Evolutionary conservation across 2,329 filamentous ascomycete genomes (phyloP).

Genomic region (Arthrobotrys entomopaga): DNA sequence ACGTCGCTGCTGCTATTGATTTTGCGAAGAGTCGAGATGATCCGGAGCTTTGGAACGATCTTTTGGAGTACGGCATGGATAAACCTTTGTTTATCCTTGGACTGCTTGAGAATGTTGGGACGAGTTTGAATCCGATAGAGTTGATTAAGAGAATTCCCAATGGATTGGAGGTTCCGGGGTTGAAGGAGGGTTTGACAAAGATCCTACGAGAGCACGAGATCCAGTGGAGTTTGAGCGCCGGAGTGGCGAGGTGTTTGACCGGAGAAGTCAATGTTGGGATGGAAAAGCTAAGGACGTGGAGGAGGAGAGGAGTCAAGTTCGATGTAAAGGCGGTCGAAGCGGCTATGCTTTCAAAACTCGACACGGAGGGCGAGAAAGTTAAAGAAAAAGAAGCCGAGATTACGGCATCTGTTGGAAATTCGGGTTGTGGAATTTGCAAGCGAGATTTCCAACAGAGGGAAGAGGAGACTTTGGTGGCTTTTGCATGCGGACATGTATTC

Average conservation of each 20-base stretch:
- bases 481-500: conserved; percentile 83
- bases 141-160: conserved; percentile 91
- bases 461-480: conserved; percentile 78
- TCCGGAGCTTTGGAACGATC: conserved; percentile 90
- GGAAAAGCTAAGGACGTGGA: conserved; percentile 79
- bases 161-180: conserved; percentile 88
- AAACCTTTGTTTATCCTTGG: conserved; percentile 94
- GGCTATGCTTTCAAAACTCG: conserved; percentile 59
- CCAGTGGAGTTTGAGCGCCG: conserved; percentile 88
- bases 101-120: conserved; percentile 91
- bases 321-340: conserved; percentile 67
- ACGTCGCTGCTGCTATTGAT: conserved; percentile 90
- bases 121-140: conserved; percentile 88
- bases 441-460: conserved; percentile 64
- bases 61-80: conserved; percentile 96
- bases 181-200: conserved; percentile 85
- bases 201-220: conserved; percentile 97
- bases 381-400: conserved; percentile 59
- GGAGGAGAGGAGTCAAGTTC: conserved; percentile 88
- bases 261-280: conserved; percentile 89
- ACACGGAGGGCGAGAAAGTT: conserved; percentile 45
- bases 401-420: conserved; percentile 57
- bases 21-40: conserved; percentile 96
- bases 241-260: conserved; percentile 84
- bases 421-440: conserved; percentile 39